Base-by-base conservation (phyloP, 2,329 filamentous ascomycete genomes). In the Ascochyta pisi region DNA sequence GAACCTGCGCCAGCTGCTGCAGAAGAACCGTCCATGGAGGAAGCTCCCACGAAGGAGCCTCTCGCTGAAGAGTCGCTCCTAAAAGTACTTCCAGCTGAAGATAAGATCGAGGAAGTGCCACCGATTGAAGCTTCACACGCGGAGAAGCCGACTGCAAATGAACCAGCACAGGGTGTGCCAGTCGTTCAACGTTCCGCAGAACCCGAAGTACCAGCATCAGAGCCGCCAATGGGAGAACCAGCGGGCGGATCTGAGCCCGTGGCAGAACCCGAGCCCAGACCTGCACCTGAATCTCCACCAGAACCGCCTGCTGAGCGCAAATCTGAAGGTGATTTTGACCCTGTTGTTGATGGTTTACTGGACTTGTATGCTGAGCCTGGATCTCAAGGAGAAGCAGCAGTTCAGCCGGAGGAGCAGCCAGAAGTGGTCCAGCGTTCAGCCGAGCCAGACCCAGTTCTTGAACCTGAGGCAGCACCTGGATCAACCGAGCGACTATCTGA, bases 321-420 rank as follows among this genome's bases (percentile, higher is more conserved):
- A 22, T n/a, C 5, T 43, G 22, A 43, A 43, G 26, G n/a, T 22
- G 40, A 43, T 13, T 23, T 9, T 12, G 37, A 39, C n/a, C 29
- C 29, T 15, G 37, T 23, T 13, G 22, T 39, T 39, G 16, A 24
- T 39, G 19, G 24, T 23, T 23, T 39, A 12, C 16, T 41, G 6
- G 39, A 41, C 4, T 7, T 26, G 12, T 24, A 41, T 41, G 39
- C 50, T 34, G 37, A 50, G 27, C 55, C 40, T 33, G 47, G 52
- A 23, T 15, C 26, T 44, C 19, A 51, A 13, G 22, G 42, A 9
- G 50, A 48, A 27, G 26, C 40, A 9, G 27, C 39, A 15, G 26
- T 39, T 23, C 35, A 50, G 15, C 48, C 51, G 39, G 52, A 57
- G 24, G 51, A 50, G 15, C 41, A 40, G n/a, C 40, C 45, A n/a